phyloP scores from a whole-genome alignment of 768 basidiomycete genomes.

The Coprinopsis cinerea region DNA sequence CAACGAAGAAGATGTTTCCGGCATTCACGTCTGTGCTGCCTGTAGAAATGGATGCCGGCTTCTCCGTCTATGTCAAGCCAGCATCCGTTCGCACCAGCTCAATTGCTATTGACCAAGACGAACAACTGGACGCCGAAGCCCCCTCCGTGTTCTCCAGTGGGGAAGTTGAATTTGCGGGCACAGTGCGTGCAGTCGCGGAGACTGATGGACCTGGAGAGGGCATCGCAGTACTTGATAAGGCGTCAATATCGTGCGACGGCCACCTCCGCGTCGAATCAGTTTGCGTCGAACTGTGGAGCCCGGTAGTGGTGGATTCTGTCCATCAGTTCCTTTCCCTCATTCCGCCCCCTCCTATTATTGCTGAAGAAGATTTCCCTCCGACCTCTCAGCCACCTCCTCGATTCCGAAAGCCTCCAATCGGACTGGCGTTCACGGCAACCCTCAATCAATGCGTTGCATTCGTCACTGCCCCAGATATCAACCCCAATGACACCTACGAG shows the following conservation, averaged over 20 bases:
- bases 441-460: slow-evolving; percentile 60
- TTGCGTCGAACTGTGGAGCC: slow-evolving; percentile 28
- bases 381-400: slow-evolving; percentile 18
- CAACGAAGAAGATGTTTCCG: slow-evolving; percentile 19
- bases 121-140: slow-evolving; percentile 30
- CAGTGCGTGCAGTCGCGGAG: slow-evolving; percentile 40
- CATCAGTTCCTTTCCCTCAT: slow-evolving; percentile 40
- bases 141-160: slow-evolving; percentile 55
- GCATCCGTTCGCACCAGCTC: slow-evolving; percentile 49
- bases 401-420: slow-evolving; percentile 43
- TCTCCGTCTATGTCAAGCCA: slow-evolving; percentile 42
- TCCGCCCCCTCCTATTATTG: slow-evolving; percentile 18
- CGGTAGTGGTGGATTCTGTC: slow-evolving; percentile 25
- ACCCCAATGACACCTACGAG: slow-evolving; percentile 59
- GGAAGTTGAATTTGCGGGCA: slow-evolving; percentile 46
- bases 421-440: slow-evolving; percentile 50
- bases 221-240: slow-evolving; percentile 26
- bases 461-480: slow-evolving; percentile 75
- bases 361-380: slow-evolving; percentile 7
- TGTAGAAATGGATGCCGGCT: slow-evolving; percentile 37
- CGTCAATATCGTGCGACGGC: slow-evolving; percentile 18
- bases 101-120: slow-evolving; percentile 6
- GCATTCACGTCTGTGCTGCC: slow-evolving; percentile 33
- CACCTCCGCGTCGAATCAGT: slow-evolving; percentile 20
- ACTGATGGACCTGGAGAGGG: slow-evolving; percentile 34